Conservation (phyloP, 2,329 filamentous ascomycete species). For the Hymenoscyphus occultus region DNA sequence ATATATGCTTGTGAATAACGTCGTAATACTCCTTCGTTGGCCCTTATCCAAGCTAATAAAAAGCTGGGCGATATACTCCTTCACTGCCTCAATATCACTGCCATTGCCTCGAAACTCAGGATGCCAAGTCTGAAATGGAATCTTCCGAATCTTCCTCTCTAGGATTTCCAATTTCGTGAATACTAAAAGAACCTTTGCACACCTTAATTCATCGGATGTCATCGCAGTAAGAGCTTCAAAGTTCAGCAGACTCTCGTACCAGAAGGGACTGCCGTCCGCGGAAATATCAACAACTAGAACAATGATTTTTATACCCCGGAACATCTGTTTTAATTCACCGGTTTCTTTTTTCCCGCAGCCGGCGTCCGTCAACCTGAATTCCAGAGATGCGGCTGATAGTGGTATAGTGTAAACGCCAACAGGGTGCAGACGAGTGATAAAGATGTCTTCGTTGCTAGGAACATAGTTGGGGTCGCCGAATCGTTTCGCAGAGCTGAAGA, state of each 20-base stretch:
- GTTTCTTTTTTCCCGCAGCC: constrained; percentile 93
- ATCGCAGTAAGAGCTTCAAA: constrained; percentile 75
- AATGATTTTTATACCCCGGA: constrained; percentile 96
- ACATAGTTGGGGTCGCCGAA: constrained; percentile 91
- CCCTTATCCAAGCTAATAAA: constrained; percentile 1
- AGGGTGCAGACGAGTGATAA: constrained; percentile 94
- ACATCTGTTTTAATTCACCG: constrained; percentile 99
- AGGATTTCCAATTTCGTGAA: constrained; percentile 74
- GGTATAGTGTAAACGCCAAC: constrained; percentile 96
- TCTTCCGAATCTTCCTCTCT: constrained; percentile 71
- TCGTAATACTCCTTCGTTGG: background rate
- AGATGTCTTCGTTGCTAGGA: constrained; percentile 91
- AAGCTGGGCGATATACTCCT: constrained; percentile 1
- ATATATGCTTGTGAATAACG: constrained; percentile 7
- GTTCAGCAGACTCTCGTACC: constrained; percentile 40
- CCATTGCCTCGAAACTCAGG: constrained; percentile 62
- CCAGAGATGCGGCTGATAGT: constrained; percentile 82
- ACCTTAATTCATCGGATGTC: constrained; percentile 47
- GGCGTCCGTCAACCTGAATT: constrained; percentile 96
- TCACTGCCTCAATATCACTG: constrained; percentile 8
- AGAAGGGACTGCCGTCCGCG: constrained; percentile 70
- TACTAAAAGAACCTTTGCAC: constrained; percentile 63
- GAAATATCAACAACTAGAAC: constrained; percentile 96
- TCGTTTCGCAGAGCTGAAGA: constrained; percentile 91
- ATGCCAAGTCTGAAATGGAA: constrained; percentile 75